phyloP scores from a whole-genome alignment of 2,329 filamentous ascomycete species.

The Phaeosphaeria sp. region DNA sequence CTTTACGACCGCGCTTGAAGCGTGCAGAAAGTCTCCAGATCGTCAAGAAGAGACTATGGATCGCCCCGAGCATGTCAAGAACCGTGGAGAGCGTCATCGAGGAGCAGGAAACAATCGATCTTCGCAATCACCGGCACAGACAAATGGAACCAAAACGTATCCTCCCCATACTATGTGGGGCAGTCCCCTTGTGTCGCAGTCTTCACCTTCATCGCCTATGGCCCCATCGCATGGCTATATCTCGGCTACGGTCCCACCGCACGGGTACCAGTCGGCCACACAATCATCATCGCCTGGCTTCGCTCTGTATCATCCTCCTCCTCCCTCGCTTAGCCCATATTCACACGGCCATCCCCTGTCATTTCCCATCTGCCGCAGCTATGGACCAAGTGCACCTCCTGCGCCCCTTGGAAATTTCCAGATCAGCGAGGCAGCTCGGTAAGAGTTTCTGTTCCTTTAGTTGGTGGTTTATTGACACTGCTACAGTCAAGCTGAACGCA shows the following conservation, averaged over 20 bases:
- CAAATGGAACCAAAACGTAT: neutral
- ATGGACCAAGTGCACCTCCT: neutral
- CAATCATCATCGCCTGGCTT: neutral
- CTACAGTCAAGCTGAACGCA: neutral
- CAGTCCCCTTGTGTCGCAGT: no score
- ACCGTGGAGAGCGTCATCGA: neutral
- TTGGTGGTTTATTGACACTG: neutral
- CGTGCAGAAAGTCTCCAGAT: neutral
- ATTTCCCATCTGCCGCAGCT: neutral
- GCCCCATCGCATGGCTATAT: no score
- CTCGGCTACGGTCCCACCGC: neutral
- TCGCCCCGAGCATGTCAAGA: neutral
- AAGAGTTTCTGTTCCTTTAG: neutral
- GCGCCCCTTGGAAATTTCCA: neutral
- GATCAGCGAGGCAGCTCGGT: neutral
- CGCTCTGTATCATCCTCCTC: no score
- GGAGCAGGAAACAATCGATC: neutral
- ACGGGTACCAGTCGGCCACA: neutral
- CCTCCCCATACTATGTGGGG: no score
- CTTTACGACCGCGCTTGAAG: neutral
- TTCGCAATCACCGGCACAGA: neutral
- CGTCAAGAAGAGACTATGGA: neutral
- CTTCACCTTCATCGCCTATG: no score
- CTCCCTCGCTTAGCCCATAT: neutral
- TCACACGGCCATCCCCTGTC: neutral